Evolutionary conservation across 73 alveolate genomes (phyloP), one percentile per base, ranked within the genome.

Genomic region (Breviolum minutum): DNA sequence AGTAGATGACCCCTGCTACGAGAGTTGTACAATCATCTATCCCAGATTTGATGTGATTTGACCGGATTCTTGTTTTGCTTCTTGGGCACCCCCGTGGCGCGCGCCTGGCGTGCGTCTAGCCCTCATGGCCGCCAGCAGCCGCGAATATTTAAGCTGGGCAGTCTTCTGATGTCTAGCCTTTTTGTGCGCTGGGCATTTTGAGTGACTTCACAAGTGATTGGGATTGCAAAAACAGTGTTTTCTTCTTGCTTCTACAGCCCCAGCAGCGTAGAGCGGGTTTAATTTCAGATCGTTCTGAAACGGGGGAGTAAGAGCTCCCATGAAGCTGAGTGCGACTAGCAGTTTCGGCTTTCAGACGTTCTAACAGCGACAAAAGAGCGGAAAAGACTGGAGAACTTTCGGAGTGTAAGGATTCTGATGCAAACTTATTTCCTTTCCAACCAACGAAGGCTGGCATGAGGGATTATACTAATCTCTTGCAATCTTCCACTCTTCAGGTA

Each of bases 321-420:
- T 26, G 88, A 77, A 79, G 29, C 87, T 79, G 63, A 61, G 22
- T 83, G 92, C 92, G 92, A 83, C 76, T 74, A 61, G 76, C 92
- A 26, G 71, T 62, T 71, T 32, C 8, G 68, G 22, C 16, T 60
- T 60, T 24, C 76, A 61, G 76, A 26, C 61, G 76, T 24, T 20
- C 60, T 74, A 17, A 83, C 27, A 2, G 63, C 62, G n/a, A 60
- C 2, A 6, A 24, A 7, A 61, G 32, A 40, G 88, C 88, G 88
- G 13, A 80, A 80, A 32, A 48, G 14, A 27, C 0, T 71, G 32
- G 30, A 30, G 26, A 30, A 40, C 54, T 40, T 40, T 40, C 54
- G 5, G 54, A 40, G 54, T 40, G 54, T 3, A 40, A 40, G 54
- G 54, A 40, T 40, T 40, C 0, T 40, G 54, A 3, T 40, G 54